Conservation (phyloP, 345 rosid genomes). For the Boechera retrofracta region DNA sequence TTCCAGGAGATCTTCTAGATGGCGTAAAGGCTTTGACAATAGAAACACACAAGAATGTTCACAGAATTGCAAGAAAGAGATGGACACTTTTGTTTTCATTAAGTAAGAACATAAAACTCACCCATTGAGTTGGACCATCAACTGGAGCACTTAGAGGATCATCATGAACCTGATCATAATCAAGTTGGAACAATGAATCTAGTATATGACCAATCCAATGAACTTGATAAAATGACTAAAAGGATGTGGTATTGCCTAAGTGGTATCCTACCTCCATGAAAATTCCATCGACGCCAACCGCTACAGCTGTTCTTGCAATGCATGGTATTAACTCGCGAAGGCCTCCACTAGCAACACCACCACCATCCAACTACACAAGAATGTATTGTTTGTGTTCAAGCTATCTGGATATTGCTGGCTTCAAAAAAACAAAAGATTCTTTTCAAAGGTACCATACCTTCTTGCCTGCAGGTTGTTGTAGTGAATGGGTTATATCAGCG, state of each 20-base stretch:
- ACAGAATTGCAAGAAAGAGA: not conserved
- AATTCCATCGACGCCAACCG: constrained; percentile 96
- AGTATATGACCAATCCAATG: constrained; percentile 6
- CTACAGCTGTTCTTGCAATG: constrained; percentile 95
- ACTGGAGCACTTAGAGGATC: constrained; percentile 94
- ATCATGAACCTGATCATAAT: constrained; percentile 80
- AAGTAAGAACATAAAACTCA: constrained; percentile 49
- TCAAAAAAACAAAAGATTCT: not conserved
- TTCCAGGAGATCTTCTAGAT: constrained; percentile 86
- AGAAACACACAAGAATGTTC: constrained; percentile 20
- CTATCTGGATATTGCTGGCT: constrained; percentile 10
- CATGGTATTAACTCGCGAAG: constrained; percentile 97
- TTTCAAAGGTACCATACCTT: constrained; percentile 55
- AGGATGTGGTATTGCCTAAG: not conserved
- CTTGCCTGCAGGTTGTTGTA: constrained; percentile 96
- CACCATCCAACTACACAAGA: constrained; percentile 79
- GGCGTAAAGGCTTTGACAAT: constrained; percentile 71
- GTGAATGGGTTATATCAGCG: constrained; percentile 92
- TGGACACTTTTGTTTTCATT: not conserved
- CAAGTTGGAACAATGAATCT: constrained; percentile 23
- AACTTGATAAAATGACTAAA: not conserved
- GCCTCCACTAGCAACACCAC: constrained; percentile 99
- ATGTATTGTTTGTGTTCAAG: constrained; percentile 22
- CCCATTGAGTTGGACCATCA: constrained; percentile 99
- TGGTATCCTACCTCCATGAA: constrained; percentile 88